phyloP scores from a whole-genome alignment of 768 basidiomycete genomes.

The Lactarius psammicola region DNA sequence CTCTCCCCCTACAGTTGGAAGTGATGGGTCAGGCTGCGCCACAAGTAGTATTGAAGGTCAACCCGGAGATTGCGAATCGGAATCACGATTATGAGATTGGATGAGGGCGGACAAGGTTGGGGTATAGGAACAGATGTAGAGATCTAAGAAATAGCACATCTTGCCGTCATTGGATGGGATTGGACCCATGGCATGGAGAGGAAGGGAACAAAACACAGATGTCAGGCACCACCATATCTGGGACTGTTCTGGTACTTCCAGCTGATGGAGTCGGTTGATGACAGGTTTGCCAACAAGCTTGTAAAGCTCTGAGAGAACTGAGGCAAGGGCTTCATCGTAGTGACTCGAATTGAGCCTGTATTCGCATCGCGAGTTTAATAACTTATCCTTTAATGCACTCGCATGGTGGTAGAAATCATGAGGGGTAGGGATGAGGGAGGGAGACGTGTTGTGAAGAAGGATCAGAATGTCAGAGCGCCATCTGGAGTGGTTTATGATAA shows the following conservation, averaged over 20 bases:
- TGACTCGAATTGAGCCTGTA: neutral
- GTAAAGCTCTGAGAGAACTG: neutral
- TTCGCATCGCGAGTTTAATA: neutral
- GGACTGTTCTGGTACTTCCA: conserved; percentile 1
- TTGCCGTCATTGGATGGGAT: neutral
- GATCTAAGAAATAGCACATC: conserved; percentile 1
- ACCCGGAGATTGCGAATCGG: no score
- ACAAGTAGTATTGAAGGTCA: no score
- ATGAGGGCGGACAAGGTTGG: no score
- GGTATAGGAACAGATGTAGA: conserved; percentile 10
- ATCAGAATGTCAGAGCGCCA: conserved; percentile 17
- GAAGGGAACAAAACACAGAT: conserved; percentile 16
- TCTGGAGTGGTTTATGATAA: conserved; percentile 9
- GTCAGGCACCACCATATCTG: conserved; percentile 23
- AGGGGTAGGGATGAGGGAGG: neutral
- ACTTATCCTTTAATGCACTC: neutral
- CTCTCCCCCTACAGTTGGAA: neutral
- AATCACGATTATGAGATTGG: no score
- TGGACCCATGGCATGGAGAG: conserved; percentile 22
- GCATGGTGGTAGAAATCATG: neutral
- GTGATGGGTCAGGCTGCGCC: conserved; percentile 5
- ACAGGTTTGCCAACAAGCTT: conserved; percentile 6
- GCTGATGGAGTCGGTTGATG: neutral
- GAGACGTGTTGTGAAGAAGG: neutral
- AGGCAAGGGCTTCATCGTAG: no score